phyloP scores from a whole-genome alignment of 805 yeast species.

The Teunomyces atbi region DNA sequence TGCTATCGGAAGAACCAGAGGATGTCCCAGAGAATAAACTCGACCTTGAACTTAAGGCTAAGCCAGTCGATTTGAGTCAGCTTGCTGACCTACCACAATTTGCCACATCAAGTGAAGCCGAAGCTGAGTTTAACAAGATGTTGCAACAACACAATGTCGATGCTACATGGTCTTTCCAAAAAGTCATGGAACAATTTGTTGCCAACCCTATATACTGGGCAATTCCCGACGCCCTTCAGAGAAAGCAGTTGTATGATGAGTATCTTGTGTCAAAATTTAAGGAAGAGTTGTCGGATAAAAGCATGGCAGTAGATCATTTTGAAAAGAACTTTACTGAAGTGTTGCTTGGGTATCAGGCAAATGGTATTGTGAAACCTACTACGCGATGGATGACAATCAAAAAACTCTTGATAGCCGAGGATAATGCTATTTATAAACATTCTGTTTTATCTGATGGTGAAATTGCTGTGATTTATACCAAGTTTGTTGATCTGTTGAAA shows the following conservation, averaged over 20 bases:
- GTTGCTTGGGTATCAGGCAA: conserved; percentile 32
- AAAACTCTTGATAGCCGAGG: conserved; percentile 50
- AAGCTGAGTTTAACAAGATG: conserved; percentile 49
- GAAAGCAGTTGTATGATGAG: conserved; percentile 64
- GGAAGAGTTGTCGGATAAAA: conserved; percentile 54
- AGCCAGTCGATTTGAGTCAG: conserved; percentile 18
- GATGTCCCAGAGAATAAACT: conserved; percentile 11
- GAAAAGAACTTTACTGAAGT: conserved; percentile 51
- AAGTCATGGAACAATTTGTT: conserved; percentile 58
- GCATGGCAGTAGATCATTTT: conserved; percentile 53
- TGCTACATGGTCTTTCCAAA: conserved; percentile 71
- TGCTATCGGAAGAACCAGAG: conserved; percentile 1
- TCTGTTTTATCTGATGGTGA: conserved; percentile 58
- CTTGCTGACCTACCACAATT: conserved; percentile 24
- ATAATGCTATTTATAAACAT: conserved; percentile 62
- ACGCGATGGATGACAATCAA: conserved; percentile 66
- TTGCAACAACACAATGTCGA: conserved; percentile 58
- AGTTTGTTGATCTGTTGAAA: conserved; percentile 45
- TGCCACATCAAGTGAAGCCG: conserved; percentile 35
- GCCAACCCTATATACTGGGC: conserved; percentile 67
- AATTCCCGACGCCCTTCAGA: conserved; percentile 55
- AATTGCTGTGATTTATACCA: conserved; percentile 52
- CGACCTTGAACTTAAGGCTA: conserved; percentile 20
- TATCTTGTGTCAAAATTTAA: conserved; percentile 44
- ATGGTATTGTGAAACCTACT: conserved; percentile 45